A percentile compares a stretch with the other conserved stretches of the same genome.
phyloP scores from a whole-genome alignment of 1,284 basidiomycete species.

The Sporisorium reilianum region DNA sequence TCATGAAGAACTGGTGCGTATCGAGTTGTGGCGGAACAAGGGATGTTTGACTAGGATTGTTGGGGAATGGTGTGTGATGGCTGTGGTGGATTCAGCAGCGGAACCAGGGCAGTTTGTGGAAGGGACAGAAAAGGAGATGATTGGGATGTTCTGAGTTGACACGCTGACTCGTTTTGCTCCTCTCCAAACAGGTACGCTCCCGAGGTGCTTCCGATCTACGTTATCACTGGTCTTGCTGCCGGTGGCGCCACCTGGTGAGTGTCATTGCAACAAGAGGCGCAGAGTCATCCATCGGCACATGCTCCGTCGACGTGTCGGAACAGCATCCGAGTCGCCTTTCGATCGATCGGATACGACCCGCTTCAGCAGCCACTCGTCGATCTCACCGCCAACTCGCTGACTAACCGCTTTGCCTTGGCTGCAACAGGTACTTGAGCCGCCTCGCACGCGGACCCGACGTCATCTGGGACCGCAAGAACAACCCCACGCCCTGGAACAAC shows the following conservation, averaged over 20 bases:
- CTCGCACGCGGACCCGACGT: conserved; percentile 64
- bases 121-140: background rate
- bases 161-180: background rate
- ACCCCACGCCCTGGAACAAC: conserved; percentile 67
- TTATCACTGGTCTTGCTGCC: conserved; percentile 60
- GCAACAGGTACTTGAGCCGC: conserved; percentile 56
- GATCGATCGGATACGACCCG: background rate
- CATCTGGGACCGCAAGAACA: conserved; percentile 68
- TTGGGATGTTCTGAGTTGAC: too few relatives aligned
- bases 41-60: background rate
- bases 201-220: conserved; percentile 62
- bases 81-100: background rate
- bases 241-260: conserved; percentile 64
- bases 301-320: background rate
- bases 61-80: background rate
- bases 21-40: background rate
- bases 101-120: background rate
- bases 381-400: background rate
- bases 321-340: background rate
- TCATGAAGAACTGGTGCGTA: conserved; percentile 64
- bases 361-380: too few relatives aligned
- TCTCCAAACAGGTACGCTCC: conserved; percentile 43
- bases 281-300: background rate
- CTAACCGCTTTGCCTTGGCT: background rate
- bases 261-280: background rate